Conservation (phyloP, 2,329 filamentous ascomycete genomes). For the Pseudogymnoascus sp. region DNA sequence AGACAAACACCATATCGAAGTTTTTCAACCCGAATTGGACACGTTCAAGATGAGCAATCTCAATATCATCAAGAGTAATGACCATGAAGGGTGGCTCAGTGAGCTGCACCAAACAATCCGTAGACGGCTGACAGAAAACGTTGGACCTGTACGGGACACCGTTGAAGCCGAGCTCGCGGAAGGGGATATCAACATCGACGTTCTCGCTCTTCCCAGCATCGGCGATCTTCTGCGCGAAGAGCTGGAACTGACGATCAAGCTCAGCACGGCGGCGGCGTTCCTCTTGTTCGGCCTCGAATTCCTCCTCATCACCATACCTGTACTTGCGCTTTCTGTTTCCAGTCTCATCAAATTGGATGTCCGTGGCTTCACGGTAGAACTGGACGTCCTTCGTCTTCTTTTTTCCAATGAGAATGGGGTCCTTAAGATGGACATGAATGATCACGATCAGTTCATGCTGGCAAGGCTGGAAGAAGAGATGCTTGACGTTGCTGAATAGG, state of each 20-base stretch:
- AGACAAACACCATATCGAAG: slow-evolving; percentile 96
- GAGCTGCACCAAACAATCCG: slow-evolving; percentile 92
- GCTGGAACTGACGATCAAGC: slow-evolving; percentile 91
- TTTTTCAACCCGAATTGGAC: slow-evolving; percentile 97
- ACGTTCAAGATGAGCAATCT: slow-evolving; percentile 90
- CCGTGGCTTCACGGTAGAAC: slow-evolving; percentile 94
- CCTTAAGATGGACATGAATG: slow-evolving; percentile 95
- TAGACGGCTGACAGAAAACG: slow-evolving; percentile 90
- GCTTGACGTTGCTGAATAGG: slow-evolving; percentile 95
- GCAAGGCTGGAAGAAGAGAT: slow-evolving; percentile 97
- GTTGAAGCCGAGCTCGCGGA: slow-evolving; percentile 92
- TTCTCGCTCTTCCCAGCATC: slow-evolving; percentile 87
- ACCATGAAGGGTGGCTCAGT: slow-evolving; percentile 97
- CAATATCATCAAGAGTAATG: slow-evolving; percentile 88
- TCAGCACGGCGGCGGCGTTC: slow-evolving; percentile 85
- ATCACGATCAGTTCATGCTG: slow-evolving; percentile 94
- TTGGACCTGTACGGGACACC: slow-evolving; percentile 94
- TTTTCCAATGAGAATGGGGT: slow-evolving; percentile 93
- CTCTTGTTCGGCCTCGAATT: slow-evolving; percentile 97
- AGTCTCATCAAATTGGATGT: slow-evolving; percentile 98
- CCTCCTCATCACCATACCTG: slow-evolving; percentile 94
- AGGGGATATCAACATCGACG: slow-evolving; percentile 90
- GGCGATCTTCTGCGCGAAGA: slow-evolving; percentile 93
- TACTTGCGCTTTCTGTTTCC: slow-evolving; percentile 97
- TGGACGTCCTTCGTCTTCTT: slow-evolving; percentile 99